A percentile compares a stretch with the other conserved stretches of the same genome.
phyloP scores from a whole-genome alignment of 768 basidiomycete species.

The Boletus sensibilis region DNA sequence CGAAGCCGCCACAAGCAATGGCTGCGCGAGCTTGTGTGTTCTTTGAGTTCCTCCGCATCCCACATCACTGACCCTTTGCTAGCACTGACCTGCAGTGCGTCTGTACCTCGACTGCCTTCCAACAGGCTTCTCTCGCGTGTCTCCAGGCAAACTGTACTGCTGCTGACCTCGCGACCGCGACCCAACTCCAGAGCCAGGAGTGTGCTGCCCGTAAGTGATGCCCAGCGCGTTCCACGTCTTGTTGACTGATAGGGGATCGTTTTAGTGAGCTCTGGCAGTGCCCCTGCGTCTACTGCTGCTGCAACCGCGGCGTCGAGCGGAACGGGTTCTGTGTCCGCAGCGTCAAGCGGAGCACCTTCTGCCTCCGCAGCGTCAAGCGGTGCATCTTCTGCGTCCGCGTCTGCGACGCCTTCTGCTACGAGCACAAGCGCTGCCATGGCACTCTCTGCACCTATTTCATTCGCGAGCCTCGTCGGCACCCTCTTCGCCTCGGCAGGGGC shows the following conservation, averaged over 20 bases:
- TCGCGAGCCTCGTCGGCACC: constrained; percentile 17
- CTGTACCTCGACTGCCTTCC: constrained; percentile 41
- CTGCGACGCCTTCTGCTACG: not conserved
- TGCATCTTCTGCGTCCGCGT: not conserved
- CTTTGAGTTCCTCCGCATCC: not conserved
- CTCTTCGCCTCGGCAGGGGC: constrained; percentile 28
- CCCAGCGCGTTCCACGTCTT: too few relatives aligned
- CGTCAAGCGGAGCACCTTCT: not conserved
- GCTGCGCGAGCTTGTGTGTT: constrained; percentile 21
- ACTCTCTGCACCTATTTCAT: constrained; percentile 16
- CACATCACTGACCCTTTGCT: not conserved
- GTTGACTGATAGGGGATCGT: not conserved
- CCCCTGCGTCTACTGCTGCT: not conserved
- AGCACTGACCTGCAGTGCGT: constrained; percentile 42
- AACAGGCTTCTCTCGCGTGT: constrained; percentile 33
- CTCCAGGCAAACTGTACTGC: constrained; percentile 35
- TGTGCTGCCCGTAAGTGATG: constrained; percentile 30
- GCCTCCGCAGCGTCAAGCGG: not conserved
- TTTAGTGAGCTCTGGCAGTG: not conserved
- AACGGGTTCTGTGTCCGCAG: not conserved
- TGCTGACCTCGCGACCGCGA: constrained; percentile 32
- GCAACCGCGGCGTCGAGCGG: not conserved
- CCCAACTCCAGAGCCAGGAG: constrained; percentile 28
- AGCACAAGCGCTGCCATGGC: constrained; percentile 19
- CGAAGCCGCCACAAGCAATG: not conserved